phyloP scores from a whole-genome alignment of 306 rosid genomes.

The Cucurbita moschata region DNA sequence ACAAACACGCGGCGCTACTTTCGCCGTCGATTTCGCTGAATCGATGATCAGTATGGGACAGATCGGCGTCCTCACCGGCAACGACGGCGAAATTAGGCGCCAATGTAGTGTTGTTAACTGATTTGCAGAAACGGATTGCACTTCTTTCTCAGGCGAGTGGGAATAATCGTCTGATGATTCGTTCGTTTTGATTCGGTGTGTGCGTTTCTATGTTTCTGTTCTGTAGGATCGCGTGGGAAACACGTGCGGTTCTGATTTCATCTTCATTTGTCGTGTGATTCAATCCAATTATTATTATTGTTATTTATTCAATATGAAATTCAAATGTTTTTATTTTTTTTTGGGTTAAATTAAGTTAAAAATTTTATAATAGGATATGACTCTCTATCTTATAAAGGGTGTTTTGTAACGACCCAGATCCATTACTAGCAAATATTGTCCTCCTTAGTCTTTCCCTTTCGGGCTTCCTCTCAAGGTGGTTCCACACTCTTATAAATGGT shows the following conservation, averaged over 20 bases:
- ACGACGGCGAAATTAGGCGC: slow-evolving; percentile 22
- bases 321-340: neutral
- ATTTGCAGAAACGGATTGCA: neutral
- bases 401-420: too few species aligned
- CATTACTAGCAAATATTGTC: too few species aligned
- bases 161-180: neutral
- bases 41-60: slow-evolving; percentile 28
- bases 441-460: too few species aligned
- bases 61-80: slow-evolving; percentile 28
- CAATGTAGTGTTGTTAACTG: slow-evolving; percentile 9
- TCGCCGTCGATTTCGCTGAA: slow-evolving; percentile 17
- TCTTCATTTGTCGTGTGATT: neutral
- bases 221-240: neutral
- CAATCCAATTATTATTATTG: neutral
- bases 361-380: too few species aligned
- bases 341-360: too few species aligned
- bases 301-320: neutral
- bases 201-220: neutral
- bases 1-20: slow-evolving; percentile 12
- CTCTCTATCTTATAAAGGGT: too few species aligned
- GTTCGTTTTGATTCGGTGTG: neutral
- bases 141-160: neutral
- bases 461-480: too few species aligned
- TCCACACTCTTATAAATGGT: too few species aligned
- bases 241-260: neutral